Evolutionary conservation across 176 grass and related monocot genomes (phyloP), one percentile per base, ranked within the genome.

Genomic region (Echinochloa phyllopogon): DNA sequence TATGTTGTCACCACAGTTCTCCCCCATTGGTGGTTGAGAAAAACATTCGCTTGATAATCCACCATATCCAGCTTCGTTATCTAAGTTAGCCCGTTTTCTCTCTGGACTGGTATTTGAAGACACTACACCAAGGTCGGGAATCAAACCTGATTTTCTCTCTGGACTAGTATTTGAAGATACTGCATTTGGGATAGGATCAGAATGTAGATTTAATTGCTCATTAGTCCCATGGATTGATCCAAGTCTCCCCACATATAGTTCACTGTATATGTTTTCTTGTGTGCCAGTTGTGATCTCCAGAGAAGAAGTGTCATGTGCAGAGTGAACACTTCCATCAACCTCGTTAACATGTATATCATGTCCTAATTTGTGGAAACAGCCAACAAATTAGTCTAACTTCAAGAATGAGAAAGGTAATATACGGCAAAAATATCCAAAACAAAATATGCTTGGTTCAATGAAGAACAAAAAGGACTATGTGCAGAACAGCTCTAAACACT

Each of bases 321-420:
- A 78, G 73, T 78, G 58, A 66, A 73, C 29, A 80, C 43, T 76
- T 86, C 44, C 74, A 82, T 87, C 25, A 82, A 70, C 67, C 69
- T 63, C 77, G 62, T 80, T 45, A 49, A 76, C 63, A 64, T 0
- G 51, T 25, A 76, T 63, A 84, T 79, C 70, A 80, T 66, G 72
- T 55, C 69, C 79, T 67, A 72, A 57, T 56, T 23, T 80, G 59
- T 18, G 63, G 25, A 3, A 41, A 71, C 10, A 87, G 29, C 21
- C n/a, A 33, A 78, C 33, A 84, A 74, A 71, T 91, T 74, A 74
- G 75, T 25, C 27, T 23, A 72, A 77, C 4, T 60, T 80, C 24
- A 51, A 12, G 70, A 47, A 79, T n/a, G 0, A 12, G 9, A 64
- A 88, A 53, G 44, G 21, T 70, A 39, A 76, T 69, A 86, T 14